phyloP scores from a whole-genome alignment of 352 stramenopile species.

The Phytophthora melonis region DNA sequence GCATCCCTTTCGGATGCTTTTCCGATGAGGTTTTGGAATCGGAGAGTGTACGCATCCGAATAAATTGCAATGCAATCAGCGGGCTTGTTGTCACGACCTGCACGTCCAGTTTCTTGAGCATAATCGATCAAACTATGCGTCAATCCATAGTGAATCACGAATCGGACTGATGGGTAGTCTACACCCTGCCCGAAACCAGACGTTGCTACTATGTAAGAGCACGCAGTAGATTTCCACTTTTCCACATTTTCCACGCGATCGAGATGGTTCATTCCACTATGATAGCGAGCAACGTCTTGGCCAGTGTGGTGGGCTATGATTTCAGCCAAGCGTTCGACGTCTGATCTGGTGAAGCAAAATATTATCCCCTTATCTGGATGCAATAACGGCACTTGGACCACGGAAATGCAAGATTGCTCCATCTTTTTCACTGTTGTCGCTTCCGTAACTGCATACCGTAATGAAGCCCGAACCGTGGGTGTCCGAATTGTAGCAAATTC shows the following conservation, averaged over 20 bases:
- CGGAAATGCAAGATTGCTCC: neutral
- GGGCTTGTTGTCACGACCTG: neutral
- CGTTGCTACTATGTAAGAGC: neutral
- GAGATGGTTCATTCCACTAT: neutral
- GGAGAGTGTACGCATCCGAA: neutral
- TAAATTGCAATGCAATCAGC: neutral
- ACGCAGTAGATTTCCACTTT: neutral
- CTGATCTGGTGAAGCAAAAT: neutral
- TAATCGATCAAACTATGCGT: conserved; percentile 9
- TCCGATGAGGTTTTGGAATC: neutral
- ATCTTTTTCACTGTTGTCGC: neutral
- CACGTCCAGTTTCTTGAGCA: conserved; percentile 7
- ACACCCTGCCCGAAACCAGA: conserved; percentile 9
- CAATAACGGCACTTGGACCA: neutral
- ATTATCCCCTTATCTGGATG: neutral
- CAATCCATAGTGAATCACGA: conserved; percentile 7
- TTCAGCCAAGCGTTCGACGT: neutral
- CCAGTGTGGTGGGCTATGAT: neutral
- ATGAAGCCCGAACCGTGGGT: neutral
- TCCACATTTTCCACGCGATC: neutral
- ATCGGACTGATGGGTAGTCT: neutral
- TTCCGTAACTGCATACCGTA: neutral
- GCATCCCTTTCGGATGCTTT: neutral
- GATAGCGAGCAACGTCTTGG: neutral
- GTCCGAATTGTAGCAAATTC: neutral